Evolutionary conservation across 352 stramenopile species (phyloP).

Genomic region (Pythium graminicola): DNA sequence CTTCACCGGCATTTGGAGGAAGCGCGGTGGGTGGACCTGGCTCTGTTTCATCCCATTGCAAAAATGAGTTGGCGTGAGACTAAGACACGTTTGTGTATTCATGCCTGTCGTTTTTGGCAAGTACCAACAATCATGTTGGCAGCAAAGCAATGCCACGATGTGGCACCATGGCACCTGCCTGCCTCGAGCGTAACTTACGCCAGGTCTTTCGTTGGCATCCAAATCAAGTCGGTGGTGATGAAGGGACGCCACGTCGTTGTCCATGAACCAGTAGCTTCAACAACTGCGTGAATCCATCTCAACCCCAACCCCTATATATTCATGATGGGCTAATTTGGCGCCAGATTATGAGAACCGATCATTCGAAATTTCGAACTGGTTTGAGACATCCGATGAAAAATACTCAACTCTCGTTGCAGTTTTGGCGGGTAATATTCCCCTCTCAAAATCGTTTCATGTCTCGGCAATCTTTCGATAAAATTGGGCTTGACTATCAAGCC

Average conservation of each 20-base stretch:
- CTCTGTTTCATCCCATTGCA: too few relatives aligned
- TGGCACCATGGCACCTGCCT: neutral
- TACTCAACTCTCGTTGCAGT: neutral
- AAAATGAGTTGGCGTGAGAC: neutral
- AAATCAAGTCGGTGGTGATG: neutral
- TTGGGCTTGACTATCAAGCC: neutral
- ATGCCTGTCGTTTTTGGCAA: too few relatives aligned
- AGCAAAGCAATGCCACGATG: neutral
- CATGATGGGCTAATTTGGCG: slow-evolving; percentile 1
- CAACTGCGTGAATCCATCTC: neutral
- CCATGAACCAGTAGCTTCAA: slow-evolving; percentile 12
- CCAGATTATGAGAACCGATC: neutral
- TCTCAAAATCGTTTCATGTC: neutral
- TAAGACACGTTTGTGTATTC: neutral
- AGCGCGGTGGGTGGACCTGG: neutral
- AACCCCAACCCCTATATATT: neutral
- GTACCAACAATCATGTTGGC: too few relatives aligned
- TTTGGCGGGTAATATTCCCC: neutral
- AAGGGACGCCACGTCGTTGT: slow-evolving; percentile 13
- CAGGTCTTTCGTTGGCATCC: neutral
- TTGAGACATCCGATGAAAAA: slow-evolving; percentile 18
- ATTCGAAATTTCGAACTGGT: slow-evolving; percentile 21
- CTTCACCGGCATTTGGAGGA: neutral
- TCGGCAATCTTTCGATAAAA: neutral
- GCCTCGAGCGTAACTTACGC: neutral